A percentile compares a stretch with the other conserved stretches of the same genome.
phyloP scores from a whole-genome alignment of 306 rosid species.

The Carpinus fangiana region DNA sequence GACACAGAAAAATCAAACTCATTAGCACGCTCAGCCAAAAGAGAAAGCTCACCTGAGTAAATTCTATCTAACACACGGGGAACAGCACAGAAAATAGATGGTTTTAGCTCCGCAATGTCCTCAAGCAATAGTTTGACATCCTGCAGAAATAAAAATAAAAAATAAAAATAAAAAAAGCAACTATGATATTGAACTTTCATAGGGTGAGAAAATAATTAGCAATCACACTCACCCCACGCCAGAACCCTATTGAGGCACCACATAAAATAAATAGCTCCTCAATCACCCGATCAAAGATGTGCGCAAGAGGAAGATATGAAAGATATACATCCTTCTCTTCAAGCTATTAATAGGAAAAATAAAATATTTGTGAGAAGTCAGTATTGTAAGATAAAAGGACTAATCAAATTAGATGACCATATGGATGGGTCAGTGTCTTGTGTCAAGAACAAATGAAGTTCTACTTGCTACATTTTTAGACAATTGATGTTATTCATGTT shows the following conservation, averaged over 20 bases:
- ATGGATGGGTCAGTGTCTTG: not conserved
- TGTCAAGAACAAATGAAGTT: not conserved
- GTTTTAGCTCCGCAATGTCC: constrained; percentile 90
- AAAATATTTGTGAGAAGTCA: constrained; percentile 26
- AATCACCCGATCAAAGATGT: constrained; percentile 88
- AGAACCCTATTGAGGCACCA: constrained; percentile 92
- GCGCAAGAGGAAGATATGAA: constrained; percentile 97
- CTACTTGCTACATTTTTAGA: not conserved
- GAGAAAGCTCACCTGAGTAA: constrained; percentile 54
- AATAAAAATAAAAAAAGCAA: not conserved
- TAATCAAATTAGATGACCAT: constrained; percentile 14
- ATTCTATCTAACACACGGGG: constrained; percentile 96
- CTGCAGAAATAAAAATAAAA: constrained; percentile 43
- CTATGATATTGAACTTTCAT: constrained; percentile 21
- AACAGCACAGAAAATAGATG: constrained; percentile 92
- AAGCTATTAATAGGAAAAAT: constrained; percentile 49
- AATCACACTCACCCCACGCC: constrained; percentile 88
- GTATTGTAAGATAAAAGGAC: not conserved
- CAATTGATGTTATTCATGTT: not conserved
- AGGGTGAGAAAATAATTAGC: constrained; percentile 9
- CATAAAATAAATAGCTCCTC: constrained; percentile 88
- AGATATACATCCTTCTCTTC: constrained; percentile 66
- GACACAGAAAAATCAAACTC: not conserved
- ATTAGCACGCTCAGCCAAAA: constrained; percentile 7
- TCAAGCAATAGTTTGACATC: constrained; percentile 86